Conservation (phyloP, 1,284 basidiomycete genomes). For the Ceratobasidium sp. region DNA sequence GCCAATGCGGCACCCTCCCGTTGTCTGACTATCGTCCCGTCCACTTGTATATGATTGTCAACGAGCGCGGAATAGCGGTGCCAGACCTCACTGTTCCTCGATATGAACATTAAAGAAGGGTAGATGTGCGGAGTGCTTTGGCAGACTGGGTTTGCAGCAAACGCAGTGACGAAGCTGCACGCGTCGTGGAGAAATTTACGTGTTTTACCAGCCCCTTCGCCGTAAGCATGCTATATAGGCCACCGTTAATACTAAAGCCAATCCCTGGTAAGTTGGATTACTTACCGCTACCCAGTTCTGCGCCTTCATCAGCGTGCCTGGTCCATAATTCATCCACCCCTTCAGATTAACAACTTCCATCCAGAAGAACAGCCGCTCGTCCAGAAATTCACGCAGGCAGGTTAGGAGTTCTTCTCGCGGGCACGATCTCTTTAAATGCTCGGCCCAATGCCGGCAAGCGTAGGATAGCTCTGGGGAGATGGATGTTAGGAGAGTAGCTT, state of each 20-base stretch:
- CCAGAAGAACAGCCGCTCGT: neutral
- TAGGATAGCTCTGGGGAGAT: conserved; percentile 4
- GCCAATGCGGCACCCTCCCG: neutral
- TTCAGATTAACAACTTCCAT: conserved; percentile 6
- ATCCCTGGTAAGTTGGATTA: too few species aligned
- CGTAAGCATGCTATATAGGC: too few species aligned
- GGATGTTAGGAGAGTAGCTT: neutral
- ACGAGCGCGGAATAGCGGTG: neutral
- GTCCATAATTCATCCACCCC: neutral
- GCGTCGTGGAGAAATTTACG: conserved; percentile 1
- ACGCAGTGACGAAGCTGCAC: neutral
- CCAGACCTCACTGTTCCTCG: too few species aligned
- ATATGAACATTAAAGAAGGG: neutral
- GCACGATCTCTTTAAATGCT: neutral
- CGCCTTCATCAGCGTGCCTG: neutral
- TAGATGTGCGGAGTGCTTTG: conserved; percentile 19
- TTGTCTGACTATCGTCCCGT: neutral
- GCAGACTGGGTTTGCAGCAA: conserved; percentile 9
- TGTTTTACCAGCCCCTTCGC: too few species aligned
- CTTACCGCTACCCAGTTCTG: neutral
- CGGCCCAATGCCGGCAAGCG: conserved; percentile 13
- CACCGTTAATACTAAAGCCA: too few species aligned
- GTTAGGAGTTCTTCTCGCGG: neutral
- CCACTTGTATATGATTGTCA: neutral
- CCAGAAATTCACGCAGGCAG: neutral